Percentiles rank a stretch among this genome's conserved stretches.
These are phyloP conservation scores for Porcisia deanei DNA, from an alignment of 208 protist genomes.

Conservation along the genomic window DNA sequence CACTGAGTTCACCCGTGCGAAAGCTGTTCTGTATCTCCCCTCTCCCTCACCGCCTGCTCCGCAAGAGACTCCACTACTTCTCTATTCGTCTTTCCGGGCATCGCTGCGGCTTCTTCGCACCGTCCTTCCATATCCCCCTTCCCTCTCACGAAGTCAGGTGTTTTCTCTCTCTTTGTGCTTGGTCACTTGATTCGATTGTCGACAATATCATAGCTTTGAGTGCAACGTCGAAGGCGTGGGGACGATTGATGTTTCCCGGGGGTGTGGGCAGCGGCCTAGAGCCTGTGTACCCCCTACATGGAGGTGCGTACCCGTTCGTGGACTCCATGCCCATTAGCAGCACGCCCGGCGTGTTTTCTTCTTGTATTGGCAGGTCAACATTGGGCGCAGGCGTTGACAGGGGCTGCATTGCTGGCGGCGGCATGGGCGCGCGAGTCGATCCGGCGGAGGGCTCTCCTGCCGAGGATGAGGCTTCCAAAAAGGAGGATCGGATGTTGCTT, in stretches of 20 bases:
- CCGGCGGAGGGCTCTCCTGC: not conserved
- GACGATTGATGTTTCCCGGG: constrained; percentile 14
- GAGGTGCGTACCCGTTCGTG: constrained; percentile 14
- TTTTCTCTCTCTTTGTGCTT: not conserved
- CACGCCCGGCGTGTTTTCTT: not conserved
- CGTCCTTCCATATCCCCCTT: not conserved
- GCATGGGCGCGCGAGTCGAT: not conserved
- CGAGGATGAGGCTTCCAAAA: constrained; percentile 39
- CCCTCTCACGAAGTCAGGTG: not conserved
- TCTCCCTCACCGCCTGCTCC: not conserved
- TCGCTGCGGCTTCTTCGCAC: not conserved
- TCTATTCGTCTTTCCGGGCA: not conserved
- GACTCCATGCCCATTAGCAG: constrained; percentile 10
- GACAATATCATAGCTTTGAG: not conserved
- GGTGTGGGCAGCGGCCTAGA: constrained; percentile 5
- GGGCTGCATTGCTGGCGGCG: not conserved
- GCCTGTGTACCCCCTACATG: not conserved
- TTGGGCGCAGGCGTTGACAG: not conserved
- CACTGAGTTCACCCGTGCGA: not conserved
- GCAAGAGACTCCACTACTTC: not conserved
- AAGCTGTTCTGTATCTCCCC: not conserved
- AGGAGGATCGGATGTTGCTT: constrained; percentile 78
- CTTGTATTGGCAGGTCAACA: not conserved
- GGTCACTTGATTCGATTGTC: not conserved
- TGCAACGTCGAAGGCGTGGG: not conserved